These are phyloP conservation scores for Phytophthora melonis DNA, from an alignment of 352 stramenopile genomes.

Conservation along the genomic window DNA sequence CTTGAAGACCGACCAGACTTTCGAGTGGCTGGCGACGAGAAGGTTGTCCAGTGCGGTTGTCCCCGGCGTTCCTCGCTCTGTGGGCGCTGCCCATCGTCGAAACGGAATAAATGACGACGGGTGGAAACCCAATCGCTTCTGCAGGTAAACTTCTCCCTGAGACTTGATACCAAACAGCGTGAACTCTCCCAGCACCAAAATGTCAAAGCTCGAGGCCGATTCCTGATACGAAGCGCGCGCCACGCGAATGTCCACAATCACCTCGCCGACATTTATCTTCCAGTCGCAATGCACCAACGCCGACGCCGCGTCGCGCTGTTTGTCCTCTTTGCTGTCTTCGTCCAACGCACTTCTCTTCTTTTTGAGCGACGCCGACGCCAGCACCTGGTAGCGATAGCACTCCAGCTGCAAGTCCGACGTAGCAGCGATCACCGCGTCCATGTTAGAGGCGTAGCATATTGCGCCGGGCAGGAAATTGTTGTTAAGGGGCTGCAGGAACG, in stretches of 20 bases:
- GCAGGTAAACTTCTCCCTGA: constrained; percentile 78
- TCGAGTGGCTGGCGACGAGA: constrained; percentile 76
- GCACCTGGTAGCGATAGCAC: constrained; percentile 90
- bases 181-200: constrained; percentile 84
- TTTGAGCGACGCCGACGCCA: constrained; percentile 79
- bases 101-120: constrained; percentile 74
- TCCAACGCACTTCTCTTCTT: constrained; percentile 59
- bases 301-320: constrained; percentile 27
- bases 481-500: constrained; percentile 88
- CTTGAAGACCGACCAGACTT: constrained; percentile 83
- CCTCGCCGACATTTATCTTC: constrained; percentile 74
- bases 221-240: constrained; percentile 60
- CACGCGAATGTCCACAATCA: constrained; percentile 69
- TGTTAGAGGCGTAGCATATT: constrained; percentile 80
- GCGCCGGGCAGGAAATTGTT: constrained; percentile 84
- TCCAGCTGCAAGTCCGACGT: constrained; percentile 88
- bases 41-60: constrained; percentile 68
- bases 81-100: constrained; percentile 32
- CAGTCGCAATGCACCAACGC: constrained; percentile 66
- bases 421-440: constrained; percentile 84
- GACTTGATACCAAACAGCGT: constrained; percentile 84
- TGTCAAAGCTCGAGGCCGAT: constrained; percentile 71
- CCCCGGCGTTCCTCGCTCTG: constrained; percentile 19
- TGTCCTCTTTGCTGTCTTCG: constrained; percentile 49
- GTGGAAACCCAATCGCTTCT: constrained; percentile 83